Conservation (phyloP, 1,284 basidiomycete genomes). For the Marasmius sp. region DNA sequence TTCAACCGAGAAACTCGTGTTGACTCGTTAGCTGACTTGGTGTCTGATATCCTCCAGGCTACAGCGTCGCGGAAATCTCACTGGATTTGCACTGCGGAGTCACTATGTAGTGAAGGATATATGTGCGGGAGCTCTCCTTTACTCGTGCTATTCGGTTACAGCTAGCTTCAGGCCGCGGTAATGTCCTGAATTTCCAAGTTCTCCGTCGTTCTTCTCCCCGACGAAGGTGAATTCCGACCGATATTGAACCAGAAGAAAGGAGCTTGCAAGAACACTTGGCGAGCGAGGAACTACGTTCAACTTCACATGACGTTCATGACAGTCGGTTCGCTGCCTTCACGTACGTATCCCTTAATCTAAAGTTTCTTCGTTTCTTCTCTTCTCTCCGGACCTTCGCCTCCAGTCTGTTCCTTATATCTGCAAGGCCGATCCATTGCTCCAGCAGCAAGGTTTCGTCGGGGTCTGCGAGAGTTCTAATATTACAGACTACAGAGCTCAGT, state of each 20-base stretch:
- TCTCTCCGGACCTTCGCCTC: neutral
- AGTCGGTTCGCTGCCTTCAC: conserved; percentile 55
- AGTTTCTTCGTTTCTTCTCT: neutral
- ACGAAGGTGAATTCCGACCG: no score
- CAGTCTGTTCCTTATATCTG: neutral
- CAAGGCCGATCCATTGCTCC: neutral
- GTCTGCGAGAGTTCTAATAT: neutral
- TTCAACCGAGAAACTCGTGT: neutral
- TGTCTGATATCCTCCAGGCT: neutral
- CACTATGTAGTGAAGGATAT: no score
- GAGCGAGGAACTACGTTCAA: neutral
- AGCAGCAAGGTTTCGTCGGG: neutral
- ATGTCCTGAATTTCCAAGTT: no score
- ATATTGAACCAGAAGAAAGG: neutral
- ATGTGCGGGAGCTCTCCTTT: no score
- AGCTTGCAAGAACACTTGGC: neutral
- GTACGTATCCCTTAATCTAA: conserved; percentile 44
- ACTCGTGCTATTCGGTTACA: no score
- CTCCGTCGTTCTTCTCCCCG: neutral
- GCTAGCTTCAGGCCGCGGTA: no score
- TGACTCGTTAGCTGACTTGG: neutral
- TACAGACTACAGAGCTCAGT: neutral
- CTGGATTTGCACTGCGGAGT: no score
- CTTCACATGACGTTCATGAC: conserved; percentile 20
- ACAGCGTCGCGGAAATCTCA: no score